Conservation (phyloP, 2,329 filamentous ascomycete species). For the Monilinia polystroma region DNA sequence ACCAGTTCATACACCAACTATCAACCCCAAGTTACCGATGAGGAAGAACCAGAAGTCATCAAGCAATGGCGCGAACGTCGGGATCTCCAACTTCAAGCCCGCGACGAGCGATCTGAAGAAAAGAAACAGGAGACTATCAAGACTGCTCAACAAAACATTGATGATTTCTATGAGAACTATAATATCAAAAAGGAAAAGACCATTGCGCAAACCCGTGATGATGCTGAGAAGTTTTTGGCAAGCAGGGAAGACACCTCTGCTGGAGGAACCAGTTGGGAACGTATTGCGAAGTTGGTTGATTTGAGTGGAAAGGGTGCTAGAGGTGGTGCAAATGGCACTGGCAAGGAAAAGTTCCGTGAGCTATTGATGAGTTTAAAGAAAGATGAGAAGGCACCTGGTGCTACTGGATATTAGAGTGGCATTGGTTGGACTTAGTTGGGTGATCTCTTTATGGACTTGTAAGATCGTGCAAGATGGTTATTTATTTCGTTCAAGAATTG, state of each 20-base stretch:
- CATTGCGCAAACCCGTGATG: constrained; percentile 81
- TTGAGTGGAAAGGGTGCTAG: constrained; percentile 87
- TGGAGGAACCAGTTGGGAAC: constrained; percentile 96
- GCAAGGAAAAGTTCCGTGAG: constrained; percentile 96
- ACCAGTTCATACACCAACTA: constrained; percentile 57
- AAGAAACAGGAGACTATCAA: constrained; percentile 84
- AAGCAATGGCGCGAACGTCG: constrained; percentile 90
- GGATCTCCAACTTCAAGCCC: constrained; percentile 77
- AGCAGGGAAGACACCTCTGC: constrained; percentile 89
- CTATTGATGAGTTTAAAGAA: constrained; percentile 83
- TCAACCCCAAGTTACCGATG: constrained; percentile 50
- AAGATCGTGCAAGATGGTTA: constrained; percentile 37
- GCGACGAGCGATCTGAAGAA: constrained; percentile 76
- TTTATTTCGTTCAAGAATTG: constrained; percentile 32
- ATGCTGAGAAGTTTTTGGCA: constrained; percentile 88
- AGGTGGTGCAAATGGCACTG: constrained; percentile 83
- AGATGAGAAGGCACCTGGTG: constrained; percentile 80
- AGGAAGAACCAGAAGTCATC: constrained; percentile 86
- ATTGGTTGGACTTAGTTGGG: constrained; percentile 17
- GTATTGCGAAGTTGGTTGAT: constrained; percentile 96
- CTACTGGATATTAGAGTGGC: constrained; percentile 56
- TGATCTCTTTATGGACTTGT: constrained; percentile 31
- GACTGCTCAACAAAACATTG: constrained; percentile 90
- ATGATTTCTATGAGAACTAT: constrained; percentile 99
- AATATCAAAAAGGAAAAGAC: constrained; percentile 97